phyloP scores from a whole-genome alignment of 257 asterid genomes.

The Rehmannia glutinosa region DNA sequence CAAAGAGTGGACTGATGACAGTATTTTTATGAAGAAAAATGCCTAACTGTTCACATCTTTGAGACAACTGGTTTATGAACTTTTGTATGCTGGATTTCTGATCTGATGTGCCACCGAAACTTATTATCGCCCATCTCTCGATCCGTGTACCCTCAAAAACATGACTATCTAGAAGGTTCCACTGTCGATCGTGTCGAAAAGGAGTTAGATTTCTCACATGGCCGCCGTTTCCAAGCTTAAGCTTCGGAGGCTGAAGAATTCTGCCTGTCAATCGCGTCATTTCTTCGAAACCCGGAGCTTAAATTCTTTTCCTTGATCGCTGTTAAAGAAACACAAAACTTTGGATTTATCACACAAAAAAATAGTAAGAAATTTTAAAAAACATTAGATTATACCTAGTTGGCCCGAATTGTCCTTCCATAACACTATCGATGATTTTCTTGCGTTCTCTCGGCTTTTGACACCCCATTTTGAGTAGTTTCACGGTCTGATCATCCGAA shows the following conservation, averaged over 20 bases:
- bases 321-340: constrained; percentile 26
- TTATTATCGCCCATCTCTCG: constrained; percentile 77
- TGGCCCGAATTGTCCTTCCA: constrained; percentile 92
- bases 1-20: constrained; percentile 58
- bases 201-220: constrained; percentile 70
- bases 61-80: constrained; percentile 71
- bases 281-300: constrained; percentile 64
- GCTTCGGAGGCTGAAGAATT: constrained; percentile 91
- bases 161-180: constrained; percentile 92
- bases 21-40: constrained; percentile 58
- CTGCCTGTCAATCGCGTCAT: constrained; percentile 83
- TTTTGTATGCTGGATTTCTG: constrained; percentile 57
- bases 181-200: constrained; percentile 77
- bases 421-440: constrained; percentile 60
- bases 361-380: too few relatives aligned
- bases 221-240: constrained; percentile 85
- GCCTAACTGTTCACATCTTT: constrained; percentile 77
- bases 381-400: constrained; percentile 58
- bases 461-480: constrained; percentile 82
- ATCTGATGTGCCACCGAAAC: constrained; percentile 77
- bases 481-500: constrained; percentile 88
- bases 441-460: constrained; percentile 74
- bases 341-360: too few relatives aligned
- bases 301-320: constrained; percentile 71
- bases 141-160: constrained; percentile 79